Base-by-base conservation (phyloP, 352 stramenopile species). In the Phytophthora syringae region DNA sequence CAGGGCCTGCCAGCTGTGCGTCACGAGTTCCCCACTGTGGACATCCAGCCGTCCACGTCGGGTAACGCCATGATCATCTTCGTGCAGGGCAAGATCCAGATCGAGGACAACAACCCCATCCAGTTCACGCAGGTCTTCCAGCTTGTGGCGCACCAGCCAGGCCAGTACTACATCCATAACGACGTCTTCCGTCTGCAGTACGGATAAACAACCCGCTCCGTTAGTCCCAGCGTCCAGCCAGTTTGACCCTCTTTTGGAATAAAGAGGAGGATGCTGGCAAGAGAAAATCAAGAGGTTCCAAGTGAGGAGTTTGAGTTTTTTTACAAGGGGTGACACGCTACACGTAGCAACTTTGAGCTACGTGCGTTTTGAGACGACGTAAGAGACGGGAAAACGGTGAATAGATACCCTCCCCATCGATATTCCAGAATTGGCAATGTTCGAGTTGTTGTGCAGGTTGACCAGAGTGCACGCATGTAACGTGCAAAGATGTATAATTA, bases 111-210 rank as follows among this genome's bases (percentile, higher is more conserved):
- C 70, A 97, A 95, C 68, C 93, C 93, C 25, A 86, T 99, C 50
- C 94, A 98, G 67, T 99, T 98, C 84, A 98, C 94, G 71, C 93
- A 99, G 70, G 91, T 98, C 21, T 99, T 99, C 76, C 95, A 99
- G 77, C 84, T 99, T 43, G 94, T 99, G 37, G 85, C 89, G 21
- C 93, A 96, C 52, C 88, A 86, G 50, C 93, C 90, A 7, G 93
- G 92, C 49, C 79, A 95, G 70, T 99, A 98, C 81, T 99, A 98
- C 83, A 97, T 99, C 50, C 94, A 99, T 75, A 99, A 99, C 81
- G 91, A 98, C 75, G 77, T 99, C 39, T 99, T 99, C 84, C 90
- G 97, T 82, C 88, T 99, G 62, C 98, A 98, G 78, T 99, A 99
- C 80, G 96, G 93, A 71, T 97, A 97, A 87, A 58, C 56, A 43